Conservation (phyloP, 768 basidiomycete species). For the Flagelloscypha sp. region DNA sequence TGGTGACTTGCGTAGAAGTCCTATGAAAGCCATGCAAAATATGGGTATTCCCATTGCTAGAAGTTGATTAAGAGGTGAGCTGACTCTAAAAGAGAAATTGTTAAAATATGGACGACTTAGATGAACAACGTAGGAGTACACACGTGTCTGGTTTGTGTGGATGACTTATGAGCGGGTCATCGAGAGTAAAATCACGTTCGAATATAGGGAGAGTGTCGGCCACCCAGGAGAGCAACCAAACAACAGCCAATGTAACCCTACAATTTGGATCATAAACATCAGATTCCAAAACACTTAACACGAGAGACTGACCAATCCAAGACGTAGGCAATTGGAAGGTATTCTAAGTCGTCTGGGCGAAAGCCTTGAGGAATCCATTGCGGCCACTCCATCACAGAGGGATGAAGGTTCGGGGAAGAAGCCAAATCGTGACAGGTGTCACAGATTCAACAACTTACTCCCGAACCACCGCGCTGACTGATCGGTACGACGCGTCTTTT, state of each 20-base stretch:
- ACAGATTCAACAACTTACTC: too few species aligned
- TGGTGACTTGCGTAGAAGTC: conserved; percentile 34
- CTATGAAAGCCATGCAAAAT: conserved; percentile 26
- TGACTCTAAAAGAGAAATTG: conserved; percentile 30
- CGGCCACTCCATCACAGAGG: too few species aligned
- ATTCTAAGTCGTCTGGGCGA: conserved; percentile 29
- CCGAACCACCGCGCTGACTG: too few species aligned
- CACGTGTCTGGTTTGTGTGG: conserved; percentile 44
- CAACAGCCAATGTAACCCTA: conserved; percentile 23
- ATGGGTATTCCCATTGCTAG: conserved; percentile 42
- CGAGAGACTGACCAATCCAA: conserved; percentile 40
- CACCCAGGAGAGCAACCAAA: conserved; percentile 36
- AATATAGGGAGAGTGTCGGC: conserved; percentile 33
- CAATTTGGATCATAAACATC: conserved; percentile 17
- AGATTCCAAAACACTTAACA: neutral
- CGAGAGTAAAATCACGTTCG: conserved; percentile 38
- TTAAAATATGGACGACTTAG: conserved; percentile 3
- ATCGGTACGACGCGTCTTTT: too few species aligned
- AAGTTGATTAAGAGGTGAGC: conserved; percentile 36
- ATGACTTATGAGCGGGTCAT: conserved; percentile 48
- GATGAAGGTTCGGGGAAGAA: too few species aligned
- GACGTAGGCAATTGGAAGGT: conserved; percentile 39
- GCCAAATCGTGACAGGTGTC: too few species aligned
- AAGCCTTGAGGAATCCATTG: conserved; percentile 18
- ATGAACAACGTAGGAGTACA: conserved; percentile 9